Evolutionary conservation across 306 rosid genomes (phyloP), one percentile per base, ranked within the genome.

Genomic region (Cucurbita argyrosperma): DNA sequence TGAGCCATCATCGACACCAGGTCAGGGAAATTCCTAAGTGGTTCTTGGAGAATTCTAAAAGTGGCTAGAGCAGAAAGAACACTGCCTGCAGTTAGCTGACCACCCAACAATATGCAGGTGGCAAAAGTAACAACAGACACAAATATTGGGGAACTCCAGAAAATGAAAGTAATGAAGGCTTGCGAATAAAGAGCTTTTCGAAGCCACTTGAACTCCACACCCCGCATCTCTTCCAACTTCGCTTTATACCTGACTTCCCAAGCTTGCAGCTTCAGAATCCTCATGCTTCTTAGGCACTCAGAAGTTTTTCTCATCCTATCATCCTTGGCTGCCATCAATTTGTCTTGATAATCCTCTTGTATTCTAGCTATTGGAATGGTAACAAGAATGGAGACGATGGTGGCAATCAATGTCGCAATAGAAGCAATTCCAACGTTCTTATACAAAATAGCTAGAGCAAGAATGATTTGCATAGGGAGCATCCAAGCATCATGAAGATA

Each of bases 121-220:
- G 82, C 97, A 8, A 95, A 95, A 65, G 99, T 95, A 82, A 95
- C 88, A 1, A 92, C 97, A 40, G 97, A 90, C 82, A 95, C 99
- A 81, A 95, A 95, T 84, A 95, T 95, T 11, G 99, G 99, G 18
- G 99, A 95, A 88, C 97, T 95, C 99, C 99, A 95, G 84, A 95
- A 95, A 79, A 95, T 88, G 84, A 95, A 95, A 71, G 99, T 95
- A 75, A 95, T 95, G 80, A 87, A 95, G 78, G 99, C 97, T 78
- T 95, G 99, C 18, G 99, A 95, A 78, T 91, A 95, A 64, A 95
- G 96, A 54, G 99, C 99, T 85, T 84, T 88, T 64, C 89, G 77
- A 23, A 95, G 96, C 97, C 97, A 95, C 83, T 85, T 91, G 87
- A 87, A 95, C 87, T 95, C 99, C 54, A 91, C 96, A 43, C 89